Percentiles rank a stretch among this genome's conserved stretches.
Conservation (phyloP, 352 stramenopile species). For the Pythium biforme region DNA sequence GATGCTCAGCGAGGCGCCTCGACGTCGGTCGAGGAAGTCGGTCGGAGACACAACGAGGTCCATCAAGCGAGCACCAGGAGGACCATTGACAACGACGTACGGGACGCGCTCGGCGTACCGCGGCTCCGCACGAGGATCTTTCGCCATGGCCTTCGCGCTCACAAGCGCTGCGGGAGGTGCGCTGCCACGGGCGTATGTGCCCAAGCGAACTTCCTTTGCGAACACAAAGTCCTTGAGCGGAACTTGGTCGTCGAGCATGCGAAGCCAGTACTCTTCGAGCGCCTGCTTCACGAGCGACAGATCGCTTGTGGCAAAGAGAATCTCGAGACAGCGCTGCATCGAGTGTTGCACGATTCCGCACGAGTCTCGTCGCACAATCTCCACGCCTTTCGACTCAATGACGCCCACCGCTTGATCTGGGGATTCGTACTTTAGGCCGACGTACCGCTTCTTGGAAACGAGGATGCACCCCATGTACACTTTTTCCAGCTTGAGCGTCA, state of each 20-base stretch:
- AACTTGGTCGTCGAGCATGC: slow-evolving; percentile 65
- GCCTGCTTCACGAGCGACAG: slow-evolving; percentile 65
- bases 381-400: slow-evolving; percentile 92
- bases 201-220: slow-evolving; percentile 82
- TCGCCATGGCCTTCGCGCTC: slow-evolving; percentile 73
- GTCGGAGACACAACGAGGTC: slow-evolving; percentile 89
- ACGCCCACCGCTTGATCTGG: slow-evolving; percentile 41
- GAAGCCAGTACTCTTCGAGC: slow-evolving; percentile 61
- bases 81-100: slow-evolving; percentile 91
- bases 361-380: slow-evolving; percentile 91
- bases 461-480: slow-evolving; percentile 92
- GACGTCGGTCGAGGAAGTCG: slow-evolving; percentile 47
- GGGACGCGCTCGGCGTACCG: slow-evolving; percentile 85
- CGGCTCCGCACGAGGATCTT: slow-evolving; percentile 73
- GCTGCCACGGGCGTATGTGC: slow-evolving; percentile 67
- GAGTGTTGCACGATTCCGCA: slow-evolving; percentile 84
- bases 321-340: slow-evolving; percentile 63
- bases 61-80: slow-evolving; percentile 81
- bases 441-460: slow-evolving; percentile 96
- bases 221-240: slow-evolving; percentile 82
- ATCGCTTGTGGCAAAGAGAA: slow-evolving; percentile 69
- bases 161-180: slow-evolving; percentile 77
- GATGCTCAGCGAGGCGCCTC: slow-evolving; percentile 40
- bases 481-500: slow-evolving; percentile 88
- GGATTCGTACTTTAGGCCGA: slow-evolving; percentile 85